phyloP scores from a whole-genome alignment of 352 stramenopile genomes.

The Globisporangium acanthophoron region DNA sequence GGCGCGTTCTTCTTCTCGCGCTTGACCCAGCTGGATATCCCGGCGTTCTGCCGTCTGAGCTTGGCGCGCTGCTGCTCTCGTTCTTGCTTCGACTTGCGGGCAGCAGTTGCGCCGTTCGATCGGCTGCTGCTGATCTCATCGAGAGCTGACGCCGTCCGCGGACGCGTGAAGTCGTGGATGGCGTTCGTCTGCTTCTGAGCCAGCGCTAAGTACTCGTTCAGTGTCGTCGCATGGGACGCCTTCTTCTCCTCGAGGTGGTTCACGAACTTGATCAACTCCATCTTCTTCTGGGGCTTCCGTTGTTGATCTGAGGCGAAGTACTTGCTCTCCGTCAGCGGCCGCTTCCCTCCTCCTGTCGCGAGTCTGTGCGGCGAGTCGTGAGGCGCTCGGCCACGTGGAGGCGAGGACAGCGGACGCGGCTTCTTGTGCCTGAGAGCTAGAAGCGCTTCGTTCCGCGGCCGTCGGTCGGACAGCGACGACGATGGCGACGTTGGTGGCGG shows the following conservation, averaged over 20 bases:
- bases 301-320: constrained; percentile 1
- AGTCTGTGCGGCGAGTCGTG: background rate
- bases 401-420: background rate
- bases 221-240: constrained; percentile 3
- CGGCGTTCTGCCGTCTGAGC: background rate
- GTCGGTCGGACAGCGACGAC: background rate
- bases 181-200: constrained; percentile 19
- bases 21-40: background rate
- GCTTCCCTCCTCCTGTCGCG: background rate
- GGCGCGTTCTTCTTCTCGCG: background rate
- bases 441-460: background rate
- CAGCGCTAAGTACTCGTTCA: constrained; percentile 29
- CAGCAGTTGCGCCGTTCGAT: background rate
- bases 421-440: constrained; percentile 10
- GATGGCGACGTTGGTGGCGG: background rate
- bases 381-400: background rate
- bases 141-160: too few species aligned
- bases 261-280: constrained; percentile 18
- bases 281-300: background rate
- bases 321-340: background rate
- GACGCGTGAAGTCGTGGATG: constrained; percentile 4
- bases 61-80: constrained; percentile 15
- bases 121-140: background rate
- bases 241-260: constrained; percentile 28
- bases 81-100: constrained; percentile 17